phyloP scores from a whole-genome alignment of 305 asterid genomes.

The Fraxinus xanthoxyloides region DNA sequence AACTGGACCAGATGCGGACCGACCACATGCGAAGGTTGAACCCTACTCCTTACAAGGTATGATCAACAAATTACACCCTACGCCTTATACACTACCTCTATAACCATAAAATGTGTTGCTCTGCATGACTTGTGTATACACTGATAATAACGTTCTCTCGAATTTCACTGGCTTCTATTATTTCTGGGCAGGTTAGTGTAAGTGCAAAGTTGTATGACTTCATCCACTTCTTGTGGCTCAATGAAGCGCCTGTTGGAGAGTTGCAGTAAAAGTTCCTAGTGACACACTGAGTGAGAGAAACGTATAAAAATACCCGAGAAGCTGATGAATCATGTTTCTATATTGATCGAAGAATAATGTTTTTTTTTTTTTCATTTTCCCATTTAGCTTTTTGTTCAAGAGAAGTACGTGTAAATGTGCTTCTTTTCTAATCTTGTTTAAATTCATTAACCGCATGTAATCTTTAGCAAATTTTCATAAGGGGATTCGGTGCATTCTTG shows the following conservation, averaged over 20 bases:
- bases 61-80: background rate
- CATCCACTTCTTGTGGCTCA: constrained; percentile 97
- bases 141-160: background rate
- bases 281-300: background rate
- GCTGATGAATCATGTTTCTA: background rate
- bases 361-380: constrained; percentile 5
- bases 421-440: background rate
- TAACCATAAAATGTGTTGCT: background rate
- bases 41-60: constrained; percentile 99
- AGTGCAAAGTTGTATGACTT: constrained; percentile 91
- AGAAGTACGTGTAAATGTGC: background rate
- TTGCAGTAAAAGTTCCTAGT: constrained; percentile 43
- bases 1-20: constrained; percentile 81
- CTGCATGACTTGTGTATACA: background rate
- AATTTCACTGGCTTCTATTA: background rate
- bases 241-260: constrained; percentile 98
- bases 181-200: constrained; percentile 75
- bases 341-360: background rate
- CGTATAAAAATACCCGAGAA: background rate
- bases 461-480: background rate
- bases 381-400: background rate
- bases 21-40: constrained; percentile 99
- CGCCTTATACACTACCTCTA: background rate
- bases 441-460: background rate
- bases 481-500: background rate